Evolutionary conservation across 2,329 filamentous ascomycete genomes (phyloP), one percentile per base, ranked within the genome.

Genomic region (Aureobasidium sp.): DNA sequence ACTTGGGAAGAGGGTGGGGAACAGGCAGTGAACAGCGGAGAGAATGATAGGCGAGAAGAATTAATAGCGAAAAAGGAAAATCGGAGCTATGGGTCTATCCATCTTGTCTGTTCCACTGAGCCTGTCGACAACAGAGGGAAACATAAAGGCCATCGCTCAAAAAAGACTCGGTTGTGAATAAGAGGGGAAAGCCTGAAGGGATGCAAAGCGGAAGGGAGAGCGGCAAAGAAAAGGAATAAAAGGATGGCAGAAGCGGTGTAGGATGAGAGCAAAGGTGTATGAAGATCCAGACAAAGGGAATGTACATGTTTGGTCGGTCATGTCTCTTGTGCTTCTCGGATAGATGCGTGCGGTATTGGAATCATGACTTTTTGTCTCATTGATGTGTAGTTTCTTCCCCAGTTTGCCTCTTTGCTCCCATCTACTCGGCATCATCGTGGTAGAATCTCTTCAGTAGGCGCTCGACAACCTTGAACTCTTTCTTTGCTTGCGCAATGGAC

Each of bases 401-500:
- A 45, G n/a, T 27, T 29, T 58, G 20, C 27, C 41, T 45, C 42
- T 52, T n/a, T 14, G n/a, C 1, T 29, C 15, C 27, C 15, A 34
- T 59, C 25, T 60, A 60, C 57, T 60, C 69, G 65, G 84, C 81
- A 64, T 84, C 81, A 64, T 84, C 82, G 64, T 80, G 76, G 74
- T 88, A 96, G 74, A 90, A 96, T 67, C 81, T 77, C 72, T 79
- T 83, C 71, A 99, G 82, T 63, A 85, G 80, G 66, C 77, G 80
- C 75, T 92, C 86, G 56, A 88, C 88, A 60, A 89, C 87, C 51
- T 79, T 74, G 74, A 91, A 96, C 70, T 96, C 91, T 64, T 79
- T 75, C 79, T 92, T 91, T 64, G 91, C 88, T 49, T 83, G 79
- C 51, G 79, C 78, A 65, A 97, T 82, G 8, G 87, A 90, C 48